These are phyloP conservation scores for Kokia cookei DNA, from an alignment of 441 rosid species.

Conservation along the genomic window DNA sequence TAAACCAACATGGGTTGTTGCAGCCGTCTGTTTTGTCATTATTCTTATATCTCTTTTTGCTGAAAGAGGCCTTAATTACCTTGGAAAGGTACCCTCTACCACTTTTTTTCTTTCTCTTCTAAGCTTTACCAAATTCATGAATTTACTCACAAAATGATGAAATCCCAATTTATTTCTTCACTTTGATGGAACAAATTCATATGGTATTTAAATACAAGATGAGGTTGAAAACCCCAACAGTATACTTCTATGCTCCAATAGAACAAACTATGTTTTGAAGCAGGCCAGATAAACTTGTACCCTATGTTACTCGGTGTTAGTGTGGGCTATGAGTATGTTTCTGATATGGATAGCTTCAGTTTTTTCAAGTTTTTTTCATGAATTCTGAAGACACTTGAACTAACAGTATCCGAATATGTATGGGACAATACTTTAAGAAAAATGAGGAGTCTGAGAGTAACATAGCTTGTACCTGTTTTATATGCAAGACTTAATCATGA, in stretches of 20 bases:
- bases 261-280: neutral
- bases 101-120: neutral
- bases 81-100: slow-evolving; percentile 52
- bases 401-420: neutral
- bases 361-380: no score
- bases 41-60: slow-evolving; percentile 56
- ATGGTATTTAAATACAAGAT: neutral
- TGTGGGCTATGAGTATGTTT: no score
- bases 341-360: no score
- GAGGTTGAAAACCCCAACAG: neutral
- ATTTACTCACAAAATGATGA: neutral
- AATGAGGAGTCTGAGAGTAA: neutral
- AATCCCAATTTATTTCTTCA: neutral
- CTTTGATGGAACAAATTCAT: neutral
- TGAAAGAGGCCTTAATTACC: slow-evolving; percentile 57
- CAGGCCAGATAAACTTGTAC: no score
- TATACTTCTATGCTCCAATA: neutral
- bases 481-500: neutral
- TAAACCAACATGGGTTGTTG: slow-evolving; percentile 83
- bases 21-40: slow-evolving; percentile 65
- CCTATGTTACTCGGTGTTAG: no score
- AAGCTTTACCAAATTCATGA: neutral
- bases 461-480: neutral
- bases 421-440: neutral
- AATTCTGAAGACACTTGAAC: no score